A percentile compares a stretch with the other conserved stretches of the same genome.
phyloP scores from a whole-genome alignment of 352 stramenopile genomes.

The Pythium pectinolyticum region DNA sequence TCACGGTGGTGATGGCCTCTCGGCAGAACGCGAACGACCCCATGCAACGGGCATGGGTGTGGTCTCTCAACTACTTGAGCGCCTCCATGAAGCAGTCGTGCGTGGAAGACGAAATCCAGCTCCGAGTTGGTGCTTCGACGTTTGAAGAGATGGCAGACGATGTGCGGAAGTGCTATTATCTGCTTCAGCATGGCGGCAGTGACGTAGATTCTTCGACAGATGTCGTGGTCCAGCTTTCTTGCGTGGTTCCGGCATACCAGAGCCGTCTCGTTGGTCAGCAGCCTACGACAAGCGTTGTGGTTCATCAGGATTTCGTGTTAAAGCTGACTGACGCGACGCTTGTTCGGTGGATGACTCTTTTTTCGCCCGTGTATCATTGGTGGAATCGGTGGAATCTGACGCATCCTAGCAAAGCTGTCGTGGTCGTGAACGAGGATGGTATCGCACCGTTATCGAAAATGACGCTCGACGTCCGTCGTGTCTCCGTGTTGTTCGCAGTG shows the following conservation, averaged over 20 bases:
- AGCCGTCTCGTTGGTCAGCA: constrained; percentile 78
- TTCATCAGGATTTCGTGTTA: constrained; percentile 54
- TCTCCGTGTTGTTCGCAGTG: constrained; percentile 58
- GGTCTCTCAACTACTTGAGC: constrained; percentile 50
- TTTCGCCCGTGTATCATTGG: constrained; percentile 80
- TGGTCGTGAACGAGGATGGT: constrained; percentile 39
- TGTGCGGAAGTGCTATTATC: constrained; percentile 30
- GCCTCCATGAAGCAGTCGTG: constrained; percentile 77
- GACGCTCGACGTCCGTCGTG: constrained; percentile 41
- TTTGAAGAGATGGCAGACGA: constrained; percentile 41
- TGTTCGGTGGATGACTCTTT: constrained; percentile 74
- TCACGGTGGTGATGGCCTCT: constrained; percentile 56
- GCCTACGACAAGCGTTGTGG: constrained; percentile 45
- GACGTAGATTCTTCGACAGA: constrained; percentile 9
- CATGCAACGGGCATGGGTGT: constrained; percentile 47
- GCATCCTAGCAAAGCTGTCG: constrained; percentile 59
- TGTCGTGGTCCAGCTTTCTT: constrained; percentile 49
- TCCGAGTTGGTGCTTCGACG: constrained; percentile 54
- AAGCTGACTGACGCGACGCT: constrained; percentile 76
- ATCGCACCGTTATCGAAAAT: constrained; percentile 74
- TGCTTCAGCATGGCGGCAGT: constrained; percentile 15
- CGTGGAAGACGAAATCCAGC: constrained; percentile 78
- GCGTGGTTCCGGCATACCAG: constrained; percentile 76
- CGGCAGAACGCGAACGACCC: constrained; percentile 17
- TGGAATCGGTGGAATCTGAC: constrained; percentile 81